Evolutionary conservation across 164 flowering plant species (phyloP), one percentile per base, ranked within the genome.

Genomic region (Cinnamomum chago): DNA sequence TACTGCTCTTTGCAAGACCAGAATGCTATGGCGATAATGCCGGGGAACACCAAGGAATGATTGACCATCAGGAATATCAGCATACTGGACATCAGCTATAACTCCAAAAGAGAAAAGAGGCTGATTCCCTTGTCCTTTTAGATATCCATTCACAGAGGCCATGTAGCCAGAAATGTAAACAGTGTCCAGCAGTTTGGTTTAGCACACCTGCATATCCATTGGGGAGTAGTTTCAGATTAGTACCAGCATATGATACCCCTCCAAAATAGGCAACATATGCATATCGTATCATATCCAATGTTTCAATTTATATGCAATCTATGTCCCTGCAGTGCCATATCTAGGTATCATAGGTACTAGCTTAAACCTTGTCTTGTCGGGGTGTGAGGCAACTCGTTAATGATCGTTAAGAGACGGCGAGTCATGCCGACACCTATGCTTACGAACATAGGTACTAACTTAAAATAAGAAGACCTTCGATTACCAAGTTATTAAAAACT

Each of bases 41-140:
- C 99, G 83, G 0, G 97, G 98, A 74, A 90, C 86, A 40, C 99
- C 98, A 40, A 84, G 82, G 76, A 89, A 95, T 55, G 97, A 95
- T 70, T 80, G 86, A 20, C 97, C 98, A 75, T 93, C 97, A 50
- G 97, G 93, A 76, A 95, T 95, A 74, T 95, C 94, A 25, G 97
- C 97, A 81, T 91, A 89, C 73, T 95, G 98, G 66, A 95, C 92
- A 82, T 95, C 97, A 25, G 97, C 80, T 51, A 95, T 90, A 65
- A 93, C 89, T 12, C 98, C 97, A 76, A 95, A 95, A 51, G 99
- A 93, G 80, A 92, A 88, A 14, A 92, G 86, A 62, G 97, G 96
- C 70, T 86, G 81, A 82, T 82, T 84, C 74, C 77, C 85, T 58
- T 75, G 82, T 35, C 68, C 65, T 75, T 62, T 79, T n/a, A 81